phyloP scores from a whole-genome alignment of 352 stramenopile species.

The Nothophytophthora sp. region DNA sequence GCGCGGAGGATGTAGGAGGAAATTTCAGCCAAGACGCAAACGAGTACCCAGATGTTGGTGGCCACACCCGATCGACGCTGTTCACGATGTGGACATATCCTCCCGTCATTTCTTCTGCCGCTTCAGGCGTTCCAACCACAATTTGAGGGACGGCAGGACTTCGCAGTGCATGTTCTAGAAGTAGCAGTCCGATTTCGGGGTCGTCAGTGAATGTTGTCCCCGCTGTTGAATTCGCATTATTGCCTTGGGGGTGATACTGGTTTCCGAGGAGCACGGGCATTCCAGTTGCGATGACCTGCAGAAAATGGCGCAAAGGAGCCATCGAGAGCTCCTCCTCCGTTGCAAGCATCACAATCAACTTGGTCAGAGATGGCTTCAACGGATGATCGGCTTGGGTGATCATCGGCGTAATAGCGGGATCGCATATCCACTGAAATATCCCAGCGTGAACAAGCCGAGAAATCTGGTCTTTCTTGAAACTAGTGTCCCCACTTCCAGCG shows the following conservation, averaged over 20 bases:
- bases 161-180: constrained; percentile 48
- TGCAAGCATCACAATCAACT: constrained; percentile 45
- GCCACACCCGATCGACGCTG: constrained; percentile 59
- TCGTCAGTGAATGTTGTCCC: neutral
- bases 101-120: constrained; percentile 46
- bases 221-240: neutral
- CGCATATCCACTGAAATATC: constrained; percentile 54
- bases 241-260: constrained; percentile 6
- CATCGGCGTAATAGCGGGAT: constrained; percentile 36
- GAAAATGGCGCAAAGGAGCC: constrained; percentile 47
- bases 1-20: constrained; percentile 18
- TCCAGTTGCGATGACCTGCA: constrained; percentile 47
- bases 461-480: constrained; percentile 55
- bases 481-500: constrained; percentile 32
- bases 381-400: constrained; percentile 30
- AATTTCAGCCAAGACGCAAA: constrained; percentile 80
- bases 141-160: constrained; percentile 51
- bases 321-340: constrained; percentile 52
- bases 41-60: constrained; percentile 69
- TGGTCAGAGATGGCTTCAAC: constrained; percentile 32
- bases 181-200: constrained; percentile 38
- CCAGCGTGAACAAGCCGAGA: constrained; percentile 50
- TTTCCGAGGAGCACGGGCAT: constrained; percentile 53
- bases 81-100: constrained; percentile 73
- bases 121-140: constrained; percentile 53